Percentiles rank a stretch among this genome's conserved stretches.
Evolutionary conservation across 441 rosid genomes (phyloP).

Genomic region (Kokia cookei): DNA sequence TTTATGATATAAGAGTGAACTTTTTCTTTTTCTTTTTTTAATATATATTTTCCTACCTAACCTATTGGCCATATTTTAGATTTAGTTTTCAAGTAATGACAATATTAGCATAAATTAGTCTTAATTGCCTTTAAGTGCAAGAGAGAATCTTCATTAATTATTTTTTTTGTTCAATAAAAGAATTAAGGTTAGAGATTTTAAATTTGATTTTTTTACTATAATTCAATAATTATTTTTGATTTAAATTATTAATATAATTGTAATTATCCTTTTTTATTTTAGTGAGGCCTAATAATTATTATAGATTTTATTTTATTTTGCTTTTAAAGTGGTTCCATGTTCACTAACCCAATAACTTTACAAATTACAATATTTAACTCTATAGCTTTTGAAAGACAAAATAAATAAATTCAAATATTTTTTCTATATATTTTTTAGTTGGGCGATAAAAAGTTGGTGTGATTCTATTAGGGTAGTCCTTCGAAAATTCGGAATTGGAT

Average conservation of each 20-base stretch:
- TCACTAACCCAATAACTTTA: neutral
- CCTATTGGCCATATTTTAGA: neutral
- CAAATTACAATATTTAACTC: neutral
- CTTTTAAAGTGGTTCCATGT: neutral
- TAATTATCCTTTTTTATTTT: neutral
- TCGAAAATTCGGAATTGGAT: no score
- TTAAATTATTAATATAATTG: neutral
- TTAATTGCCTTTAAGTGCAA: neutral
- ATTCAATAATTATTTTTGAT: neutral
- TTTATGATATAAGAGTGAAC: neutral
- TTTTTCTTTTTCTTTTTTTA: neutral
- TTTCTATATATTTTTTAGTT: neutral
- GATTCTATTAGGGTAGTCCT: neutral
- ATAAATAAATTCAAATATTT: no score
- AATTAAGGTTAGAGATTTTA: neutral
- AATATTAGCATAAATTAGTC: neutral
- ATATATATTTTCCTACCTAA: neutral
- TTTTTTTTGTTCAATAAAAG: neutral
- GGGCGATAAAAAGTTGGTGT: neutral
- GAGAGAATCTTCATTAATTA: neutral
- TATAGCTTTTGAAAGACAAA: neutral
- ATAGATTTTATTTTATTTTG: neutral
- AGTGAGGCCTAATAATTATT: neutral
- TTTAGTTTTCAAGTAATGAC: neutral
- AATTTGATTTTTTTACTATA: neutral